These are phyloP conservation scores for Elsinoe necatrix DNA, from an alignment of 2,329 filamentous ascomycete species.

Conservation along the genomic window DNA sequence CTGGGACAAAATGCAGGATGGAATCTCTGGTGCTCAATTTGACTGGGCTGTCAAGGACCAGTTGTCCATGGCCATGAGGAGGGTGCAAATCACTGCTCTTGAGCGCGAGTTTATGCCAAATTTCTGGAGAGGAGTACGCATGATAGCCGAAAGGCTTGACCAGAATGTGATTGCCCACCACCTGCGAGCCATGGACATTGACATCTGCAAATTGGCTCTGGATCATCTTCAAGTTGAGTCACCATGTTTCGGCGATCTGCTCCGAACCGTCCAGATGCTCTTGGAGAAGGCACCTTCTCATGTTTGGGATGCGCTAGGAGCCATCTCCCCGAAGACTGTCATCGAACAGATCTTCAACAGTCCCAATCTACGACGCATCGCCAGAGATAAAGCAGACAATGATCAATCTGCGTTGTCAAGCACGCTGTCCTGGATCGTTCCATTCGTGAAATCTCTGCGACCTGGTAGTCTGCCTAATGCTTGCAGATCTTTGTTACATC, in stretches of 20 bases:
- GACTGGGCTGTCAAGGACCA: conserved; percentile 77
- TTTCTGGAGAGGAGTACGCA: conserved; percentile 71
- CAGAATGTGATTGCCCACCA: conserved; percentile 68
- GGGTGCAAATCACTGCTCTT: conserved; percentile 49
- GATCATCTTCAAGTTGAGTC: conserved; percentile 51
- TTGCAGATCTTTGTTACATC: conserved; percentile 67
- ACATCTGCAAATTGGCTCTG: conserved; percentile 52
- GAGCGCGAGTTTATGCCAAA: conserved; percentile 51
- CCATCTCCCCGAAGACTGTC: conserved; percentile 69
- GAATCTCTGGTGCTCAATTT: conserved; percentile 65
- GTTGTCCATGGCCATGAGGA: conserved; percentile 57
- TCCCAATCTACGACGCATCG: conserved; percentile 53
- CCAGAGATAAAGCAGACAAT: conserved; percentile 44
- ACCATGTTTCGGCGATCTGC: conserved; percentile 55
- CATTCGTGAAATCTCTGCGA: conserved; percentile 69
- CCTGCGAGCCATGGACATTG: conserved; percentile 68
- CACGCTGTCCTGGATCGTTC: conserved; percentile 68
- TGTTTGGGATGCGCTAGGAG: conserved; percentile 82
- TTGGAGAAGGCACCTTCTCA: conserved; percentile 67
- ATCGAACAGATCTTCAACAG: conserved; percentile 77
- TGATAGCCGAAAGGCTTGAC: conserved; percentile 66
- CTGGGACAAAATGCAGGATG: conserved; percentile 57
- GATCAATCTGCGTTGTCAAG: conserved; percentile 49
- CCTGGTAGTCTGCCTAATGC: conserved; percentile 68
- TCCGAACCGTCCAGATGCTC: conserved; percentile 62